These are phyloP conservation scores for Plenodomus biglobosus DNA, from an alignment of 2,329 filamentous ascomycete genomes.

Conservation along the genomic window DNA sequence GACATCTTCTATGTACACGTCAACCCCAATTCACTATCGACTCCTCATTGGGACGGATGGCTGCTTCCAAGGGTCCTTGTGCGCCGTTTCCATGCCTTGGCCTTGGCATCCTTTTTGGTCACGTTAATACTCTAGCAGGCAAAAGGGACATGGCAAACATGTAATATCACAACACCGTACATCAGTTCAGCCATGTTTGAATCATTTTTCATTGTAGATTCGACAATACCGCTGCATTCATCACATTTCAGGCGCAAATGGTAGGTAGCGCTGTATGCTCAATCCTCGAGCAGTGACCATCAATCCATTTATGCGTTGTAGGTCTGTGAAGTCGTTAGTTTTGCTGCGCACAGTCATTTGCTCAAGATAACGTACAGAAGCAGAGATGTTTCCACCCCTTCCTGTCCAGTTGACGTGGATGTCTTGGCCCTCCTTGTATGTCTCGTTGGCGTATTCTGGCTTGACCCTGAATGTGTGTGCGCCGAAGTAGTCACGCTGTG, in stretches of 20 bases:
- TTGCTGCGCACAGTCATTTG: not conserved
- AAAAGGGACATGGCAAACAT: too few relatives aligned
- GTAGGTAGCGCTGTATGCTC: conserved; percentile 12
- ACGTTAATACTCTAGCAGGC: conserved; percentile 3
- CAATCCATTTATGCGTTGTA: conserved; percentile 77
- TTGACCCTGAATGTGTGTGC: conserved; percentile 59
- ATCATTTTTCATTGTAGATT: conserved; percentile 29
- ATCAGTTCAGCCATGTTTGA: conserved; percentile 8
- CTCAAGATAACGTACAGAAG: conserved; percentile 56
- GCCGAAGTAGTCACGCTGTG: conserved; percentile 99
- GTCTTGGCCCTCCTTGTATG: conserved; percentile 82
- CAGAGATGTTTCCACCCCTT: conserved; percentile 93
- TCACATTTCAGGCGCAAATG: conserved; percentile 26
- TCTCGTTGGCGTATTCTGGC: conserved; percentile 59
- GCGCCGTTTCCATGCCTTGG: conserved; percentile 1
- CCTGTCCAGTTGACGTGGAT: conserved; percentile 99
- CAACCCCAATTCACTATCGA: too few relatives aligned
- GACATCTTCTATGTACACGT: not conserved
- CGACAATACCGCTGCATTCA: conserved; percentile 10
- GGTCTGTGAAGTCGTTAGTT: conserved; percentile 51
- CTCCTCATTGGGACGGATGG: conserved; percentile 4
- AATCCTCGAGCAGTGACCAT: conserved; percentile 16
- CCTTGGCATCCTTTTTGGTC: conserved; percentile 1
- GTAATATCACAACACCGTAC: not conserved
- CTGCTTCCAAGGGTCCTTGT: conserved; percentile 4